Percentiles rank a stretch among this genome's conserved stretches.
Conservation (phyloP, 305 asterid genomes). For the Solanum chacoense region DNA sequence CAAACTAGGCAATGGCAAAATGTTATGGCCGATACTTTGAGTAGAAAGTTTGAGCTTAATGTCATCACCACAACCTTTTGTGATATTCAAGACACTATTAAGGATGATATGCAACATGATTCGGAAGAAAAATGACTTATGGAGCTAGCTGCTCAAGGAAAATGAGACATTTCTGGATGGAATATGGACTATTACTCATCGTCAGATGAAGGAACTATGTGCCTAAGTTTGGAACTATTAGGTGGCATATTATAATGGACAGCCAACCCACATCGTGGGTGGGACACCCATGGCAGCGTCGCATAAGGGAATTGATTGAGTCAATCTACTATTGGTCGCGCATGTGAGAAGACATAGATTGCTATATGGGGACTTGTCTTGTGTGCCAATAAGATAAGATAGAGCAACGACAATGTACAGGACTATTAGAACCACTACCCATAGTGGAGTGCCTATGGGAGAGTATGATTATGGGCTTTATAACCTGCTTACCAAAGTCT, state of each 20-base stretch:
- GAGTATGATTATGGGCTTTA: background rate
- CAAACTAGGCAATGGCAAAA: too few relatives aligned
- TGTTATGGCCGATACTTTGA: too few relatives aligned
- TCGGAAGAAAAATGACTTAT: background rate
- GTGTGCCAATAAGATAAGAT: background rate
- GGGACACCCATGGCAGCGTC: background rate
- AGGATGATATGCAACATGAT: background rate
- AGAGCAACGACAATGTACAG: background rate
- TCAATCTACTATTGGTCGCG: background rate
- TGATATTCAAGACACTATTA: background rate
- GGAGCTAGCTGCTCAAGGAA: background rate
- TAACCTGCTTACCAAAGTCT: background rate
- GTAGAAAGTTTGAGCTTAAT: background rate
- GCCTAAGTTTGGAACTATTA: background rate
- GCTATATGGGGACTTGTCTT: background rate
- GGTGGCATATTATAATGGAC: background rate
- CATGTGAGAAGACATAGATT: too few relatives aligned
- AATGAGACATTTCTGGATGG: background rate
- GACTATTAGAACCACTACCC: background rate
- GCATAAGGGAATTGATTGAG: background rate
- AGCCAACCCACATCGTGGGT: background rate
- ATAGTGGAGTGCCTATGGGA: background rate
- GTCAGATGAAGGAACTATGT: too few relatives aligned
- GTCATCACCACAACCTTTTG: background rate
- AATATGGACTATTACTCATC: background rate